Evolutionary conservation across 139 green algal species (phyloP).

Genomic region (Penium margaritaceum): DNA sequence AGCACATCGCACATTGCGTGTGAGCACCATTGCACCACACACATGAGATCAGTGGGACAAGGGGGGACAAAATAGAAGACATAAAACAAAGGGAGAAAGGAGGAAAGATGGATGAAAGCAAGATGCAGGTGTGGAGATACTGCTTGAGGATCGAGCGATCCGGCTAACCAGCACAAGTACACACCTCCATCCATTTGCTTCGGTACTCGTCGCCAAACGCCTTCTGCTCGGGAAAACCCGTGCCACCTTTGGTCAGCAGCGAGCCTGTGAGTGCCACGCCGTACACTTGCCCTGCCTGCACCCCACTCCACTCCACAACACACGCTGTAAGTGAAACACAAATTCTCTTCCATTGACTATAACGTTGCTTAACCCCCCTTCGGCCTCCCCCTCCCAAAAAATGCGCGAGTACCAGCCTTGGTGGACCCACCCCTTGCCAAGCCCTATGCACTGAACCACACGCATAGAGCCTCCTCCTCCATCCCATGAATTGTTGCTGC

Average conservation of each 20-base stretch:
- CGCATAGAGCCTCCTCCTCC: too few relatives aligned
- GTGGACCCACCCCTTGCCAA: too few relatives aligned
- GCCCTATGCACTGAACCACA: too few relatives aligned
- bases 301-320: background rate
- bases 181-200: background rate
- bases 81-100: background rate
- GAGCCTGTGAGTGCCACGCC: background rate
- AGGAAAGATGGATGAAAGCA: background rate
- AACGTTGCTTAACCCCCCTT: too few relatives aligned
- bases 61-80: background rate
- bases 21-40: too few relatives aligned
- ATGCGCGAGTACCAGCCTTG: too few relatives aligned
- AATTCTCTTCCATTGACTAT: too few relatives aligned
- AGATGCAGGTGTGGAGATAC: background rate
- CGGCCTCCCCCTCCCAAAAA: too few relatives aligned
- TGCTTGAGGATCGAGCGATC: background rate
- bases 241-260: background rate
- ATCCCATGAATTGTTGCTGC: too few relatives aligned
- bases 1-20: too few relatives aligned
- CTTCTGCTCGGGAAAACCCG: background rate
- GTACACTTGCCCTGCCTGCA: slow-evolving; percentile 4
- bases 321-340: too few relatives aligned
- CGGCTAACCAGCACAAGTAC: background rate
- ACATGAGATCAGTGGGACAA: background rate
- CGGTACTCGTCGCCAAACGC: background rate